Percentiles rank a stretch among this genome's conserved stretches.
phyloP scores from a whole-genome alignment of 1,284 basidiomycete genomes.

The Trichosporon faecale region DNA sequence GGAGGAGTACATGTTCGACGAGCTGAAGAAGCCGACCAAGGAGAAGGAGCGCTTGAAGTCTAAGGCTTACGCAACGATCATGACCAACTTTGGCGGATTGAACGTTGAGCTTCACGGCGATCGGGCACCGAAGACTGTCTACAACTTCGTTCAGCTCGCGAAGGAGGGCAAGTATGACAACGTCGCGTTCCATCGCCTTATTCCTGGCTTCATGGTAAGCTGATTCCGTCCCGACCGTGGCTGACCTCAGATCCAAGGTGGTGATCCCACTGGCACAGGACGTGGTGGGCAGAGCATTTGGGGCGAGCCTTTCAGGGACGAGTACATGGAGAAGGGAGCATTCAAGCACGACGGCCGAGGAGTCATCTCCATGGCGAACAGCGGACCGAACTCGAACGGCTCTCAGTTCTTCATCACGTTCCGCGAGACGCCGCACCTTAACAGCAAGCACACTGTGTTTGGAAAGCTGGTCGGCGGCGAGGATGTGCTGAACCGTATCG shows the following conservation, averaged over 20 bases:
- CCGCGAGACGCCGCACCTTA: conserved; percentile 69
- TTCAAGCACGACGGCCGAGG: conserved; percentile 80
- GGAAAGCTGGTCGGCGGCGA: conserved; percentile 94
- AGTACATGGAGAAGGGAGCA: conserved; percentile 77
- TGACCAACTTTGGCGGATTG: conserved; percentile 83
- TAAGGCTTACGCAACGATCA: conserved; percentile 83
- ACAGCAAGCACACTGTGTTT: conserved; percentile 75
- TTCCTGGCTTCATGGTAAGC: conserved; percentile 93
- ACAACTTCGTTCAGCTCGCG: conserved; percentile 93
- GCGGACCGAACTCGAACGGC: conserved; percentile 62
- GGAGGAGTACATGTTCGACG: conserved; percentile 77
- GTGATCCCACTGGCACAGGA: conserved; percentile 94
- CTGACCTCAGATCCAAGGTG: conserved; percentile 73
- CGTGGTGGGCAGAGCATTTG: conserved; percentile 89
- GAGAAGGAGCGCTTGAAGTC: conserved; percentile 87
- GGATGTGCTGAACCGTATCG: conserved; percentile 78
- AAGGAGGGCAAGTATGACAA: conserved; percentile 85
- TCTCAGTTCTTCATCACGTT: conserved; percentile 93
- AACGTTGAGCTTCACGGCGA: conserved; percentile 78
- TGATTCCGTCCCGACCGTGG: neutral
- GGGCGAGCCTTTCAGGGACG: conserved; percentile 93
- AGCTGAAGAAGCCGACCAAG: conserved; percentile 74
- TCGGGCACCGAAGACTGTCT: conserved; percentile 93
- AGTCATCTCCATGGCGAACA: conserved; percentile 82
- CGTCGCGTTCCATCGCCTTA: conserved; percentile 76